These are phyloP conservation scores for Pugionium cornutum DNA, from an alignment of 345 rosid species.

Conservation along the genomic window DNA sequence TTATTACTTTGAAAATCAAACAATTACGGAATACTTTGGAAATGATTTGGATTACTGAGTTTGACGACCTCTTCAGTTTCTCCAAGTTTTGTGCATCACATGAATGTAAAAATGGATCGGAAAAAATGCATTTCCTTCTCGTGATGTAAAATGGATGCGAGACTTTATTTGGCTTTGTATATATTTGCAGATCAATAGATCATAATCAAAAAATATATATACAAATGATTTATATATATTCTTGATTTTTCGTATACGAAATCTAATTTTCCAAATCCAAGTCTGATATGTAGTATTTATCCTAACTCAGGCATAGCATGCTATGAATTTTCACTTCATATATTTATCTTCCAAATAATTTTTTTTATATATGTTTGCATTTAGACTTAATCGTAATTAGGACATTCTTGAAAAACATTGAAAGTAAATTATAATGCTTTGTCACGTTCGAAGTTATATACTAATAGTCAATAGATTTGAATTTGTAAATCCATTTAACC, in stretches of 20 bases:
- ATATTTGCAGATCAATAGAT: not conserved
- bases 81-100: conserved; percentile 28
- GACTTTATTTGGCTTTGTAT: not conserved
- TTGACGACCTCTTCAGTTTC: not conserved
- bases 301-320: not conserved
- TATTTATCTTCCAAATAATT: no score
- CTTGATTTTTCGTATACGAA: not conserved
- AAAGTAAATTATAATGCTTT: no score
- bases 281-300: not conserved
- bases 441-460: no score
- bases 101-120: conserved; percentile 21
- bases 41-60: not conserved
- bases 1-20: no score
- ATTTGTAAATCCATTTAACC: no score
- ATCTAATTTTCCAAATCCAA: not conserved
- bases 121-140: conserved; percentile 18
- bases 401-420: no score
- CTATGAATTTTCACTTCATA: not conserved
- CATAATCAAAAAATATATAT: not conserved
- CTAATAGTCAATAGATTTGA: no score
- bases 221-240: not conserved
- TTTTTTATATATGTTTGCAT: no score
- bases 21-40: no score
- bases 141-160: conserved; percentile 20
- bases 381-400: no score